A percentile compares a stretch with the other conserved stretches of the same genome.
phyloP scores from a whole-genome alignment of 371 early-diverging fungal species.

The Rhizomucor pusillus region DNA sequence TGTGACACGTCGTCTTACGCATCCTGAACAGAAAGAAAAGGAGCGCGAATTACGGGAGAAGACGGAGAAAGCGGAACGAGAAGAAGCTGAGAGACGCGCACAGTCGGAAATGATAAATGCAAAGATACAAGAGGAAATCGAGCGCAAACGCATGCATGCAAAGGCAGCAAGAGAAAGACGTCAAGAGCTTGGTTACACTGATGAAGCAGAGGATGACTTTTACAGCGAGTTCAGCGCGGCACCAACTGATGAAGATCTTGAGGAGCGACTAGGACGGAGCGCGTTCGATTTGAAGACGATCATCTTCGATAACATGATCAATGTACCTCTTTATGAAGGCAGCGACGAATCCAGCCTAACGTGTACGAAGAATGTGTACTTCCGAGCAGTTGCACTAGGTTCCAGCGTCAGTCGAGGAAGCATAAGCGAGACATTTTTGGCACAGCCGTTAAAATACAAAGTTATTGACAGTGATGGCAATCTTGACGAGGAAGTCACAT shows the following conservation, averaged over 20 bases:
- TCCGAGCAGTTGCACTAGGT: conserved; percentile 41
- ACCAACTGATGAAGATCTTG: not conserved
- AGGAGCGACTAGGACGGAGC: conserved; percentile 10
- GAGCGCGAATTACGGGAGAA: conserved; percentile 41
- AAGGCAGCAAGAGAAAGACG: conserved; percentile 27
- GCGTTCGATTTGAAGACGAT: conserved; percentile 41
- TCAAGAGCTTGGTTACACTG: conserved; percentile 32
- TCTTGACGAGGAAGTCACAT: conserved; percentile 17
- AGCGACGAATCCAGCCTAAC: too few relatives aligned
- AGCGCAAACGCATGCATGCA: conserved; percentile 43
- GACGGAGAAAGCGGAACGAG: conserved; percentile 34
- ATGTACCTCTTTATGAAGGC: conserved; percentile 44
- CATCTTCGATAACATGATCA: conserved; percentile 48
- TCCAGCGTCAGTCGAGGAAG: conserved; percentile 37
- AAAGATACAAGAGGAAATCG: conserved; percentile 56
- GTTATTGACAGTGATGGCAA: conserved; percentile 10
- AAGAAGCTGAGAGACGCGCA: conserved; percentile 45
- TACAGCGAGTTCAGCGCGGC: too few relatives aligned
- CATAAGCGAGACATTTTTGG: conserved; percentile 38
- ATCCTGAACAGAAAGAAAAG: conserved; percentile 21
- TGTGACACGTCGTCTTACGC: not conserved
- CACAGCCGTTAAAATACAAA: conserved; percentile 37
- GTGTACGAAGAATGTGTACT: conserved; percentile 36
- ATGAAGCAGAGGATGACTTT: conserved; percentile 25
- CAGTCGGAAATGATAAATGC: conserved; percentile 55